Percentiles rank a stretch among this genome's conserved stretches.
Evolutionary conservation across 768 basidiomycete genomes (phyloP).

Genomic region (Infundibulicybe gibba): DNA sequence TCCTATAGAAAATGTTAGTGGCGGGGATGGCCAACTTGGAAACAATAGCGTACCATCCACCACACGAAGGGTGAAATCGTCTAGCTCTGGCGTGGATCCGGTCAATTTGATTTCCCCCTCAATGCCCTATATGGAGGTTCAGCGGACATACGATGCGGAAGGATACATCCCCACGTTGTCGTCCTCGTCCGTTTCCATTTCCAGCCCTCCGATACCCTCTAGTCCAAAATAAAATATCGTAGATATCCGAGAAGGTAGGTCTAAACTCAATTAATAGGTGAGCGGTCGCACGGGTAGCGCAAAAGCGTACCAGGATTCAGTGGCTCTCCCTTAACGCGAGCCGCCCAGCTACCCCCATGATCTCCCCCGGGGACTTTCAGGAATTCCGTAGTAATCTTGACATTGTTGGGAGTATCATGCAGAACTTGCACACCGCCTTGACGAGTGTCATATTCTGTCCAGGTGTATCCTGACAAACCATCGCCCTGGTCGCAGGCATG

Average conservation of each 20-base stretch:
- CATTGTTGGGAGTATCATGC: conserved; percentile 78
- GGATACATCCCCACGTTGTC: conserved; percentile 55
- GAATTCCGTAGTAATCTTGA: conserved; percentile 80
- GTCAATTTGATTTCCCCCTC: conserved; percentile 64
- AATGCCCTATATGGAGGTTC: conserved; percentile 54
- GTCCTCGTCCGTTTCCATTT: conserved; percentile 74
- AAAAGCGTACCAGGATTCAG: conserved; percentile 53
- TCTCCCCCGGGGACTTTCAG: conserved; percentile 82
- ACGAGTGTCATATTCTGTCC: conserved; percentile 84
- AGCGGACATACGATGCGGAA: conserved; percentile 1
- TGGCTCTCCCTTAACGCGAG: conserved; percentile 77
- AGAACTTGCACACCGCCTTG: conserved; percentile 85
- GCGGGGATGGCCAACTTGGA: background rate
- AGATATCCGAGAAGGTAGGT: conserved; percentile 60
- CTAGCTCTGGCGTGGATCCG: conserved; percentile 76
- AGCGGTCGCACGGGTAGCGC: background rate
- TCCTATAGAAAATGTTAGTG: conserved; percentile 33
- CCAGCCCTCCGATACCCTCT: conserved; percentile 81
- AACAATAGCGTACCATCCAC: conserved; percentile 55
- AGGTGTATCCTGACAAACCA: conserved; percentile 76
- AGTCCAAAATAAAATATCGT: conserved; percentile 85
- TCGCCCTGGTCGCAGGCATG: conserved; percentile 91
- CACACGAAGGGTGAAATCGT: conserved; percentile 78
- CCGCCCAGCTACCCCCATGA: conserved; percentile 87
- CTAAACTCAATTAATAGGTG: conserved; percentile 16